Base-by-base conservation (phyloP, 2,329 filamentous ascomycete species). In the Aspergillus neotritici region DNA sequence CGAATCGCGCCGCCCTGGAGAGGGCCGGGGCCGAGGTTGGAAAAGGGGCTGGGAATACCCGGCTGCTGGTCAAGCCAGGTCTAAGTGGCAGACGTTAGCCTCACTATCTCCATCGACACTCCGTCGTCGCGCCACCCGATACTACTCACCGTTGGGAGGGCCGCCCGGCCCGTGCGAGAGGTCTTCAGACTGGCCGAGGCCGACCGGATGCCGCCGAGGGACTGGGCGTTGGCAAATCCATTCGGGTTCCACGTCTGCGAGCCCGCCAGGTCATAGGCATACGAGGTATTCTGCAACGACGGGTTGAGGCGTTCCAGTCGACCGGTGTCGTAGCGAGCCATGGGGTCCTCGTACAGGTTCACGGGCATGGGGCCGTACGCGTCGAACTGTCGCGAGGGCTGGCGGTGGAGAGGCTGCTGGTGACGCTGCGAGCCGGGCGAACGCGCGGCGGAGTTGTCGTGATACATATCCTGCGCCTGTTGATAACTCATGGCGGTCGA, bases 231-330 rank as follows among this genome's bases (percentile, higher is more conserved):
- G 42, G 81, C 80, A 51, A 88, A 86, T 36, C 80, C 83, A 58
- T 78, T 79, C 40, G 87, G 83, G 63, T 83, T 87, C 89, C 89
- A 95, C 14, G 84, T 82, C 60, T 88, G 84, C n/a, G 77, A 75
- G n/a, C 71, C 68, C 46, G 73, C 71, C 61, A 82, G 80, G 59
- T 89, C 87, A 55, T 90, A 85, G 45, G 75, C 77, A 51, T 87
- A 84, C 40, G 72, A 72, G 44, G 75, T 79, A 44, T 71, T 73
- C 50, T 75, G 74, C 56, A 75, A 74, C 60, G 73, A 78, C 55
- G 77, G 73, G 55, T 76, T 79, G 54, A 74, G 73, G 64, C 73
- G 82, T 67, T 74, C 85, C 68, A 68, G 62, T 31, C 70, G 66
- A 43, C 59, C 73, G 62, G 73, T 71, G 64, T 76, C 80, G 66